Conservation (phyloP, 1,284 basidiomycete species). For the Cryptococcus neoformans region DNA sequence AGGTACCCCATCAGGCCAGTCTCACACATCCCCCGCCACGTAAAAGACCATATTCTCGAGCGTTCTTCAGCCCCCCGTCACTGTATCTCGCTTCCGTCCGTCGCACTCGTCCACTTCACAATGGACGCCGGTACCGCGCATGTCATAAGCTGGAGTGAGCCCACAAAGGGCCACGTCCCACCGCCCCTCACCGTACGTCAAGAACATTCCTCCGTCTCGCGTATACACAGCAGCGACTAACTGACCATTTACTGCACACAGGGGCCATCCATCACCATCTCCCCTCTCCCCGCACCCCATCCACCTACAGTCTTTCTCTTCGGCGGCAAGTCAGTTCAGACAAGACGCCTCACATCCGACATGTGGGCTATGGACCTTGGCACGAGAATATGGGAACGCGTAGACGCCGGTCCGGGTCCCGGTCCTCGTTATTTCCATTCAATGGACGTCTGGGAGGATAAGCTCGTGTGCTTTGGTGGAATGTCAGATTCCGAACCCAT, state of each 20-base stretch:
- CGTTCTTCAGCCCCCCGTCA: no score
- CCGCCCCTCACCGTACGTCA: slow-evolving; percentile 73
- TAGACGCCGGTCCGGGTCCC: slow-evolving; percentile 57
- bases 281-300: slow-evolving; percentile 30
- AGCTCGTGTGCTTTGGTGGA: slow-evolving; percentile 85
- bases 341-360: slow-evolving; percentile 80
- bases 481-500: slow-evolving; percentile 66
- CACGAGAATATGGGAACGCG: slow-evolving; percentile 70
- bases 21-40: no score
- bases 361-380: slow-evolving; percentile 81
- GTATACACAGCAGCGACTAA: background rate
- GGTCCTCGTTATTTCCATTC: slow-evolving; percentile 86
- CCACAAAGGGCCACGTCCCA: slow-evolving; percentile 80
- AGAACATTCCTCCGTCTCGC: background rate
- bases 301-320: slow-evolving; percentile 50
- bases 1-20: no score
- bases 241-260: slow-evolving; percentile 4
- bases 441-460: slow-evolving; percentile 81
- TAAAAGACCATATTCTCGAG: no score
- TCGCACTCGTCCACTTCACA: background rate
- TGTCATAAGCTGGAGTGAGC: slow-evolving; percentile 77
- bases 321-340: slow-evolving; percentile 82
- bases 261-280: slow-evolving; percentile 44
- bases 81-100: no score
- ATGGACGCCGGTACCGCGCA: slow-evolving; percentile 49